Conservation (phyloP, 2,329 filamentous ascomycete species). For the Aspergillus sp. region DNA sequence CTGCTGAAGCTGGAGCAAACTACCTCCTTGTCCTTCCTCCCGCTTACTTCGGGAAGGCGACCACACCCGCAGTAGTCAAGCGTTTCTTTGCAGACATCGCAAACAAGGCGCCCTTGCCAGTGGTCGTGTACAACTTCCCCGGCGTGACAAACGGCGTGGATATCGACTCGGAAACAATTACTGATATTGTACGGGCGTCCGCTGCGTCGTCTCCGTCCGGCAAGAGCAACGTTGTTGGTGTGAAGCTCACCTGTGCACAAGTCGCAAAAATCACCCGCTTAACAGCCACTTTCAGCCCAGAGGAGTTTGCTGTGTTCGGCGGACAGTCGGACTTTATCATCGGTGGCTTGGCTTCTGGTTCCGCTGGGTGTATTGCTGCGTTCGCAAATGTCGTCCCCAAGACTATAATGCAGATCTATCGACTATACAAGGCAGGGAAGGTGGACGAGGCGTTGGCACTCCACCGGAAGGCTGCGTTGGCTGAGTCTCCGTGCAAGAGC, state of each 20-base stretch:
- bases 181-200: constrained; percentile 51
- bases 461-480: constrained; percentile 63
- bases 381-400: constrained; percentile 60
- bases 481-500: constrained; percentile 64
- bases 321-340: constrained; percentile 72
- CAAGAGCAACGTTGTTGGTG: constrained; percentile 58
- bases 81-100: constrained; percentile 62
- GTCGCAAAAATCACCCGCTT: constrained; percentile 62
- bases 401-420: constrained; percentile 59
- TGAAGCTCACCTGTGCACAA: constrained; percentile 65
- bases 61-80: constrained; percentile 58
- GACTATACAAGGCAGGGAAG: constrained; percentile 59
- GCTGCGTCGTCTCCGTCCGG: constrained; percentile 33
- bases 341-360: constrained; percentile 54
- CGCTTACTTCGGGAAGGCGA: constrained; percentile 66
- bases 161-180: constrained; percentile 64
- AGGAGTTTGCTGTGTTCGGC: constrained; percentile 66
- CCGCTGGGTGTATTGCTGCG: constrained; percentile 56
- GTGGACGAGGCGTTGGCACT: constrained; percentile 59
- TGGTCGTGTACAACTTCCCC: constrained; percentile 70
- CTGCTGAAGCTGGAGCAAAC: constrained; percentile 60
- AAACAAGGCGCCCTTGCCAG: constrained; percentile 51
- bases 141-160: constrained; percentile 68
- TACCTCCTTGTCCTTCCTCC: constrained; percentile 63
- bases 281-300: constrained; percentile 51